Conservation (phyloP, 305 asterid species). For the Fraxinus sp. region DNA sequence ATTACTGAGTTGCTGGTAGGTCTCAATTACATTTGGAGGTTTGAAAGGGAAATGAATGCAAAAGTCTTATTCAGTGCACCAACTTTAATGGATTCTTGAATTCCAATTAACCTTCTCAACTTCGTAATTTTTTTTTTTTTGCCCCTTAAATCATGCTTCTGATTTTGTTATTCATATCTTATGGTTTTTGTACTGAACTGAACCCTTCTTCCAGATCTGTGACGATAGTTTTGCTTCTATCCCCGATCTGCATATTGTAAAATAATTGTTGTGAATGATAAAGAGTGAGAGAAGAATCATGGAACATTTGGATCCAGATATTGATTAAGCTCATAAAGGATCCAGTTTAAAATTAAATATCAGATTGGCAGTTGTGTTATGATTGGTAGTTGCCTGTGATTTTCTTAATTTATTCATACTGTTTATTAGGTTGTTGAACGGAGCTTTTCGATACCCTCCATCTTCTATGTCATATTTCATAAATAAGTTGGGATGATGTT, state of each 20-base stretch:
- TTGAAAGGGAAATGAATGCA: slow-evolving; percentile 88
- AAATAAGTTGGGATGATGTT: not conserved
- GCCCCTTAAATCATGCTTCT: not conserved
- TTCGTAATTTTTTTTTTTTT: not conserved
- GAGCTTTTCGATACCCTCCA: not conserved
- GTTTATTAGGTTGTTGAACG: slow-evolving; percentile 15
- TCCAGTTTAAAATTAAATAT: not conserved
- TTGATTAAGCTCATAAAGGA: slow-evolving; percentile 10
- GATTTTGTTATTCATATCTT: slow-evolving; percentile 28
- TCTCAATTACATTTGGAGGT: slow-evolving; percentile 89
- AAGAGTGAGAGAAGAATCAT: slow-evolving; percentile 26
- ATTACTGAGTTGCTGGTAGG: slow-evolving; percentile 93
- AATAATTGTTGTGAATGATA: slow-evolving; percentile 45
- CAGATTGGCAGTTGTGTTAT: slow-evolving; percentile 31
- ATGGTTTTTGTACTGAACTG: not conserved
- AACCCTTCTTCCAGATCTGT: slow-evolving; percentile 34
- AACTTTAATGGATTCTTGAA: slow-evolving; percentile 43
- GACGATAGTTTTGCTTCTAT: slow-evolving; percentile 44
- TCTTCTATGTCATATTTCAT: not conserved
- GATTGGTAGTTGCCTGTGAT: slow-evolving; percentile 33
- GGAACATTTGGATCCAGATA: slow-evolving; percentile 38
- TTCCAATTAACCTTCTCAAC: slow-evolving; percentile 15
- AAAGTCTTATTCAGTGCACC: slow-evolving; percentile 59
- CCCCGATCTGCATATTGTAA: slow-evolving; percentile 50
- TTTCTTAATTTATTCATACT: slow-evolving; percentile 16